phyloP scores from a whole-genome alignment of 2,329 filamentous ascomycete genomes.

The Arthrinium phaeospermum region DNA sequence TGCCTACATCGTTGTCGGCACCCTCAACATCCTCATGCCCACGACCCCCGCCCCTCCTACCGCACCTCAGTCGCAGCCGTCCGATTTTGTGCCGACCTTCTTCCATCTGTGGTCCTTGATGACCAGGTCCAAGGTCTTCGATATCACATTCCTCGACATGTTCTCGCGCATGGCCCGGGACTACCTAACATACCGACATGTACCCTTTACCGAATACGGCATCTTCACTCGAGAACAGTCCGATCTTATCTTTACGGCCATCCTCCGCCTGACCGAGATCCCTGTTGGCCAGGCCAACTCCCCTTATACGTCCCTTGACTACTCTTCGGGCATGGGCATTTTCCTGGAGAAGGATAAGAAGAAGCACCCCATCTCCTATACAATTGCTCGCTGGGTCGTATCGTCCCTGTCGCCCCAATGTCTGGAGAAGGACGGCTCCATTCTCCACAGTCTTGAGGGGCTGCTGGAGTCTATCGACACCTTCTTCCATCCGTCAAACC shows the following conservation, averaged over 20 bases:
- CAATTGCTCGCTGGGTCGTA: conserved; percentile 90
- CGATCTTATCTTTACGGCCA: conserved; percentile 88
- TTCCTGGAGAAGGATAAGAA: conserved; percentile 92
- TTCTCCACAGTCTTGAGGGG: conserved; percentile 85
- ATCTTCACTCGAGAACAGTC: conserved; percentile 94
- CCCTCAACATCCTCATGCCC: conserved; percentile 86
- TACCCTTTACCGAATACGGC: conserved; percentile 84
- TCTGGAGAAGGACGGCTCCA: conserved; percentile 76
- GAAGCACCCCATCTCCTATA: conserved; percentile 89
- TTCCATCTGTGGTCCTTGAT: conserved; percentile 97
- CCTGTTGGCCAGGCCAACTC: conserved; percentile 95
- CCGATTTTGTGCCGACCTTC: conserved; percentile 88
- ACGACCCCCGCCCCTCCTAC: conserved; percentile 78
- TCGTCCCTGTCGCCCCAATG: conserved; percentile 90
- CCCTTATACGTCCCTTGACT: conserved; percentile 86
- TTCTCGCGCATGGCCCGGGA: conserved; percentile 88
- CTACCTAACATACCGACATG: conserved; percentile 73
- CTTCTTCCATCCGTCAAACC: conserved; percentile 98
- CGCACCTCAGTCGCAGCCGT: conserved; percentile 78
- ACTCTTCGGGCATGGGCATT: conserved; percentile 80
- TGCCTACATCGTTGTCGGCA: conserved; percentile 88
- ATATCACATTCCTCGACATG: conserved; percentile 87
- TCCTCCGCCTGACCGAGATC: conserved; percentile 89
- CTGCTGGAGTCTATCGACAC: conserved; percentile 95
- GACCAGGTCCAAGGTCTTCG: conserved; percentile 85